phyloP scores from a whole-genome alignment of 805 yeast genomes.

The Saturnispora serradocipensis region DNA sequence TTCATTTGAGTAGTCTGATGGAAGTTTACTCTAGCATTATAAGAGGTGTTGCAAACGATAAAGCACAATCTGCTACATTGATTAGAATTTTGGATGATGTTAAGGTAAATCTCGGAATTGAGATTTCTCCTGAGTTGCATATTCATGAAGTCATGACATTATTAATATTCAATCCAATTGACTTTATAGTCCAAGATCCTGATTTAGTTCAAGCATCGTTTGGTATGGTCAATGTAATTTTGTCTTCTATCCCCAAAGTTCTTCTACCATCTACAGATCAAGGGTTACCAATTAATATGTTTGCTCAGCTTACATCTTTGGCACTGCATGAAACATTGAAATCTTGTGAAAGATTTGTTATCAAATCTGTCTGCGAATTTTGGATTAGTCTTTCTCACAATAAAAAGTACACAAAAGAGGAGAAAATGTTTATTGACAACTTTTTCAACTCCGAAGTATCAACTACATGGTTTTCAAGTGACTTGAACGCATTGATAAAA shows the following conservation, averaged over 20 bases:
- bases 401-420: background rate
- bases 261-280: conserved; percentile 26
- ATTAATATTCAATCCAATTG: conserved; percentile 30
- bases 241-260: conserved; percentile 21
- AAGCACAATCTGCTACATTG: background rate
- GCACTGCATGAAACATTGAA: conserved; percentile 31
- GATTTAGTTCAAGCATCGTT: conserved; percentile 47
- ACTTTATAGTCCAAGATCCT: conserved; percentile 39
- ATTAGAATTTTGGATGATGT: background rate
- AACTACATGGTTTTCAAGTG: background rate
- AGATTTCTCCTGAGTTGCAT: conserved; percentile 13
- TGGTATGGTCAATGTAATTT: conserved; percentile 31
- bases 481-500: conserved; percentile 8
- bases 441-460: background rate
- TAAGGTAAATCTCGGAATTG: background rate
- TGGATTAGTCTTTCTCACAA: conserved; percentile 40
- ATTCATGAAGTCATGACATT: conserved; percentile 28
- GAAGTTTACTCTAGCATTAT: conserved; percentile 29
- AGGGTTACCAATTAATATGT: conserved; percentile 3
- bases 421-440: conserved; percentile 1
- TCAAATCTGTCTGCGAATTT: conserved; percentile 43
- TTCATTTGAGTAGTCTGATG: conserved; percentile 13
- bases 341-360: conserved; percentile 45
- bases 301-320: background rate
- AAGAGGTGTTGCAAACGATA: conserved; percentile 25